Base-by-base conservation (phyloP, 306 rosid species). In the Malus sieversii region DNA sequence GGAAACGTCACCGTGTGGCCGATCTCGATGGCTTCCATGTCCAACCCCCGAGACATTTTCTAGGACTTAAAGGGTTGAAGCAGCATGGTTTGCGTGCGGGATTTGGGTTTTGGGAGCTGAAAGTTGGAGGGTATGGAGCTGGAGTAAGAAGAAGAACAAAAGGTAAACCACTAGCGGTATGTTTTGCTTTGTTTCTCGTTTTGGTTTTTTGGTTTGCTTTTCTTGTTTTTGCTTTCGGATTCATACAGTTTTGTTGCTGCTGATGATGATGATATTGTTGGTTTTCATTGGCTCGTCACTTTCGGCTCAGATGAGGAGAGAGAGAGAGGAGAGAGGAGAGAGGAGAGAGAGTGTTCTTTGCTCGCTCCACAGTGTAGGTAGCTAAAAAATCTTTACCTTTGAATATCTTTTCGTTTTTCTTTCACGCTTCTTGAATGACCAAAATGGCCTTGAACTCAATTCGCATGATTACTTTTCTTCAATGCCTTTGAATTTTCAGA, bases 221-320 rank as follows among this genome's bases (percentile, higher is more conserved):
- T 59, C 30, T 65, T 77, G 72, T 15, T 75, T 79, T 32, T 53
- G 15, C 23, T 27, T 71, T 52, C 58, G 53, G 59, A 68, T 45
- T 79, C 78, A 66, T 57, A 63, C 55, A 22, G 32, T 33, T 72
- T 23, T 68, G 29, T 22, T 35, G 75, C 23, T 68, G 75, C 23
- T 68, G 79, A 27, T 68, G 71, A 10, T 61, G 81, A 30, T 70
- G 78, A 16, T 76, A 78, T 66, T 66, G 72, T 71, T 14, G 23
- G 66, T 61, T 85, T 80, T 72, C 88, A 93, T 90, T 93, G 90
- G 90, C 64, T 87, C 91, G 88, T 93, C 93, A 87, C 92, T 93
- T 90, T 90, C 93, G 86, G 90, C 89, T 86, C 87, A 64, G 70
- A 61, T 22, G 53, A 40, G 32, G 10, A 27, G 35, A 61, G 32